Conservation (phyloP, 768 basidiomycete genomes). For the Termitomyces sp. region DNA sequence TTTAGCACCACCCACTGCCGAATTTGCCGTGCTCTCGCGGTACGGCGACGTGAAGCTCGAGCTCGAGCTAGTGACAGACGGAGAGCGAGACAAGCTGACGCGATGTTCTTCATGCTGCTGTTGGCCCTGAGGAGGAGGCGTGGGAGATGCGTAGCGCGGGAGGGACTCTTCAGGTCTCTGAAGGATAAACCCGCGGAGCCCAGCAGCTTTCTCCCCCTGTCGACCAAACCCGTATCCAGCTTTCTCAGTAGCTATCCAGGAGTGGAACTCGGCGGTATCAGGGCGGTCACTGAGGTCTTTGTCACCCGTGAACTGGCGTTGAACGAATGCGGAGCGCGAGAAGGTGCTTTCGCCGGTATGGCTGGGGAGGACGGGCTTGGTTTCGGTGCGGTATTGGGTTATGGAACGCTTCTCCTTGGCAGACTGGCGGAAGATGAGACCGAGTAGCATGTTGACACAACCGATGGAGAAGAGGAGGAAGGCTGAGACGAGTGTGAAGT, state of each 20-base stretch:
- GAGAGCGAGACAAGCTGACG: slow-evolving; percentile 21
- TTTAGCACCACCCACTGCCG: background rate
- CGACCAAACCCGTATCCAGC: slow-evolving; percentile 73
- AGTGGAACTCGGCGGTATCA: slow-evolving; percentile 22
- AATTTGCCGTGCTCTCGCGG: slow-evolving; percentile 21
- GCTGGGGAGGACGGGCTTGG: slow-evolving; percentile 55
- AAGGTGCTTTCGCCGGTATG: slow-evolving; percentile 32
- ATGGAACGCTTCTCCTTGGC: slow-evolving; percentile 67
- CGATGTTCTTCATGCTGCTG: slow-evolving; percentile 7
- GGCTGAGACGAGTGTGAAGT: slow-evolving; percentile 82
- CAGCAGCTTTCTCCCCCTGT: slow-evolving; percentile 78
- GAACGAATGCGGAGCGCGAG: slow-evolving; percentile 30
- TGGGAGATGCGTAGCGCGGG: slow-evolving; percentile 45
- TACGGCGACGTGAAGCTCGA: slow-evolving; percentile 37
- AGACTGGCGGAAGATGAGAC: slow-evolving; percentile 71
- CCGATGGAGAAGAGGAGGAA: slow-evolving; percentile 84
- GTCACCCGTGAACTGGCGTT: slow-evolving; percentile 25
- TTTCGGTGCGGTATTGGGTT: slow-evolving; percentile 59
- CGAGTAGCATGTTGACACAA: slow-evolving; percentile 78
- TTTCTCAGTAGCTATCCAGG: slow-evolving; percentile 34
- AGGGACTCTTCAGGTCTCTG: slow-evolving; percentile 56
- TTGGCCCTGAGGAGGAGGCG: slow-evolving; percentile 9
- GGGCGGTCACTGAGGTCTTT: slow-evolving; percentile 11
- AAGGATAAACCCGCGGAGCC: slow-evolving; percentile 60
- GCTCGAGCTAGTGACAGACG: slow-evolving; percentile 24